A percentile compares a stretch with the other conserved stretches of the same genome.
Conservation (phyloP, 306 rosid genomes). For the Vigna nakashimae region DNA sequence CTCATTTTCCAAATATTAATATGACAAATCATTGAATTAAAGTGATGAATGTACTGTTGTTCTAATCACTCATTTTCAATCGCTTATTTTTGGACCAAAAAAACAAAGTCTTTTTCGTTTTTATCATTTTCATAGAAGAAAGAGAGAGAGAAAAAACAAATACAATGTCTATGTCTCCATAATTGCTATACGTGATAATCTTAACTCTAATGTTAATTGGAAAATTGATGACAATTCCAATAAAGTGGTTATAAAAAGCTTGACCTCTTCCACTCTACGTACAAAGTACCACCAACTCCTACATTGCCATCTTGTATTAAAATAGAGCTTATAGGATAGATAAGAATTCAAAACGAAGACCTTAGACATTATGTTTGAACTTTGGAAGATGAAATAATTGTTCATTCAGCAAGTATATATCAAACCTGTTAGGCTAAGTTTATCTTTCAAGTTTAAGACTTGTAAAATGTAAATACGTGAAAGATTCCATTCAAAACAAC, state of each 20-base stretch:
- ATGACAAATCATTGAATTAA: neutral
- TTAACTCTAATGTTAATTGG: neutral
- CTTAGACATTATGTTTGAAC: neutral
- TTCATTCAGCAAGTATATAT: neutral
- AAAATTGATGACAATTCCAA: neutral
- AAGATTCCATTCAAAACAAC: too few relatives aligned
- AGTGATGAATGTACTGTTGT: neutral
- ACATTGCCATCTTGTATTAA: neutral
- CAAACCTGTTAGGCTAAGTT: neutral
- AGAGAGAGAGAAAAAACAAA: neutral
- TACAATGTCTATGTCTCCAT: neutral
- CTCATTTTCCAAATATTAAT: neutral
- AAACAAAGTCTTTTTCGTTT: neutral
- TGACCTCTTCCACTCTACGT: slow-evolving; percentile 14
- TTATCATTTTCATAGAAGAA: neutral
- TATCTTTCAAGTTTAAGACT: too few relatives aligned
- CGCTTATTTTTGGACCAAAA: neutral
- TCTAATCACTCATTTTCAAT: neutral
- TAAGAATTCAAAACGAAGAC: neutral
- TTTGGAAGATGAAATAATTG: slow-evolving; percentile 1
- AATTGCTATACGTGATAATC: neutral
- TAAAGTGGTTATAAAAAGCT: neutral
- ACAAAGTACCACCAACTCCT: slow-evolving; percentile 26
- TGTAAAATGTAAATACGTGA: too few relatives aligned
- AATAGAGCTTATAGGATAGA: neutral